Percentiles rank a stretch among this genome's conserved stretches.
Evolutionary conservation across 2,329 filamentous ascomycete species (phyloP).

Genomic region (Fusarium sp.): DNA sequence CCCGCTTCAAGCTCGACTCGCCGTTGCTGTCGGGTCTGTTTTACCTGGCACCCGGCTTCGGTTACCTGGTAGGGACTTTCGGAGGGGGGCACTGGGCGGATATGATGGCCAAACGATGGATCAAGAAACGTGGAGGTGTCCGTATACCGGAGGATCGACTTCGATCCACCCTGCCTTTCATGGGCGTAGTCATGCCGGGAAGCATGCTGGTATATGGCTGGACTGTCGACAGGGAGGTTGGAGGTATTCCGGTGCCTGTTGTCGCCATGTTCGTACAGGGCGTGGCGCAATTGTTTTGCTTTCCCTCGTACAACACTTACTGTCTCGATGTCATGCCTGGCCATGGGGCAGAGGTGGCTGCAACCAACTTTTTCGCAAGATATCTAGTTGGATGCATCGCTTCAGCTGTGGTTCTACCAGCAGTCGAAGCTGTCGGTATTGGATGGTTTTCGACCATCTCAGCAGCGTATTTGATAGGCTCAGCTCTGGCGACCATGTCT

Average conservation of each 20-base stretch:
- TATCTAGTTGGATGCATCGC: slow-evolving; percentile 79
- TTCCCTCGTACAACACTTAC: slow-evolving; percentile 80
- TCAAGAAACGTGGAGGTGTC: slow-evolving; percentile 63
- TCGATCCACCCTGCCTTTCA: slow-evolving; percentile 64
- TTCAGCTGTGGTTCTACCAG: slow-evolving; percentile 77
- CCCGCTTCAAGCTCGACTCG: slow-evolving; percentile 72
- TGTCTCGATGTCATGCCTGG: slow-evolving; percentile 82
- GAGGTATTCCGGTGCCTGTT: slow-evolving; percentile 69
- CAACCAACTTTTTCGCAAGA: slow-evolving; percentile 81
- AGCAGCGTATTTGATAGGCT: slow-evolving; percentile 48
- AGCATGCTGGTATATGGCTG: slow-evolving; percentile 72
- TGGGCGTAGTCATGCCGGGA: slow-evolving; percentile 65
- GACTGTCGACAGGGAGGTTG: slow-evolving; percentile 59
- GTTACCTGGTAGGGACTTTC: slow-evolving; percentile 75
- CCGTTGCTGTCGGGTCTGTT: slow-evolving; percentile 76
- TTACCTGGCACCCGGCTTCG: slow-evolving; percentile 77
- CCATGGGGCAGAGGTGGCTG: slow-evolving; percentile 76
- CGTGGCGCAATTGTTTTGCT: slow-evolving; percentile 78
- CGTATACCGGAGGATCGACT: slow-evolving; percentile 76
- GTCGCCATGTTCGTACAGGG: slow-evolving; percentile 80
- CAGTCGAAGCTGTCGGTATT: slow-evolving; percentile 77
- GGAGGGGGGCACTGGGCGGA: slow-evolving; percentile 79
- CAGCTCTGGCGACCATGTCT: slow-evolving; percentile 49
- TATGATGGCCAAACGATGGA: slow-evolving; percentile 71
- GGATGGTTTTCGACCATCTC: slow-evolving; percentile 82